These are phyloP conservation scores for Trichoderma erinaceum DNA, from an alignment of 495 filamentous ascomycete genomes.

Conservation along the genomic window DNA sequence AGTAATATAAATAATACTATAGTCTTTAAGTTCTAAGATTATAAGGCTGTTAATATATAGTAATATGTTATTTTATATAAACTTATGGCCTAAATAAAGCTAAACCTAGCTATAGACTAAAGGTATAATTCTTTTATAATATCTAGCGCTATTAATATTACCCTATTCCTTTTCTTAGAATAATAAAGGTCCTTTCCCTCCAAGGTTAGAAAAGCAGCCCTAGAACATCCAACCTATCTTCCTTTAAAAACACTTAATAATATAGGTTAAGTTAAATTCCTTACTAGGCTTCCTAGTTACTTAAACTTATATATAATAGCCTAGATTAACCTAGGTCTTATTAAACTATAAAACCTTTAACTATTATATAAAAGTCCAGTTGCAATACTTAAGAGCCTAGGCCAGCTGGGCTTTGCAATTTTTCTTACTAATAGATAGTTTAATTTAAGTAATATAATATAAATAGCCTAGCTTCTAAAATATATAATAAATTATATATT, in stretches of 20 bases:
- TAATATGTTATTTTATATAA: slow-evolving; percentile 25
- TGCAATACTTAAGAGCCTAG: slow-evolving; percentile 21
- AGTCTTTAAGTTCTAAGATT: slow-evolving; percentile 16
- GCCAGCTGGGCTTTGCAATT: slow-evolving; percentile 12
- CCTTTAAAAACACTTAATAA: slow-evolving; percentile 19
- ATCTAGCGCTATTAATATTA: slow-evolving; percentile 24
- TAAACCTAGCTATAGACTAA: slow-evolving; percentile 22
- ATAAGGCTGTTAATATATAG: no score
- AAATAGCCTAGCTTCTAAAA: slow-evolving; percentile 18
- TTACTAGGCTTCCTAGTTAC: slow-evolving; percentile 19
- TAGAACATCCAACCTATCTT: slow-evolving; percentile 29
- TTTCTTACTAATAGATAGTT: slow-evolving; percentile 19
- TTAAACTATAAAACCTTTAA: slow-evolving; percentile 27
- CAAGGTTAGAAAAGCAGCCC: slow-evolving; percentile 22
- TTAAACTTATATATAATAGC: slow-evolving; percentile 18
- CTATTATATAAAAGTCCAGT: slow-evolving; percentile 26
- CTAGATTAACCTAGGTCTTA: slow-evolving; percentile 27
- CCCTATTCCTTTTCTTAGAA: slow-evolving; percentile 34
- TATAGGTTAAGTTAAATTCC: slow-evolving; percentile 21
- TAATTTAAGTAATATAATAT: slow-evolving; percentile 16
- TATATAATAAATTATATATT: slow-evolving; percentile 15
- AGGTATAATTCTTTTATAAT: slow-evolving; percentile 23
- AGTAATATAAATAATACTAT: slow-evolving; percentile 20
- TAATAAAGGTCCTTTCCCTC: slow-evolving; percentile 25
- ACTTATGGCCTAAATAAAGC: slow-evolving; percentile 14